Conservation (phyloP, 1,284 basidiomycete genomes). For the Coniferiporia weirii region DNA sequence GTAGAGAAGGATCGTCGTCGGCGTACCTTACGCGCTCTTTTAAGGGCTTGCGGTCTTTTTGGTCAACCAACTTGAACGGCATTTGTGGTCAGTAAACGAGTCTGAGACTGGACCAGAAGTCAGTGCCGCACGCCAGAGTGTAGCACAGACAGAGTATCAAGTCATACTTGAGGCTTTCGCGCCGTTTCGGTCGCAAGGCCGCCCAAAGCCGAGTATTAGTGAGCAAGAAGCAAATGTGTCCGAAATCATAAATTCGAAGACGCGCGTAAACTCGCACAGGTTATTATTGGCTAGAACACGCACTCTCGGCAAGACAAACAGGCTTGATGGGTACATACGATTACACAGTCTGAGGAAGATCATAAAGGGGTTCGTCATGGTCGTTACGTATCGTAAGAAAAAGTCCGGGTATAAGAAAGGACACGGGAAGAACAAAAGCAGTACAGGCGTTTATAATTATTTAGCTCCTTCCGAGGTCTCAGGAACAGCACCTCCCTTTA, state of each 20-base stretch:
- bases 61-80: background rate
- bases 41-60: background rate
- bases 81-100: background rate
- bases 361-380: too few relatives aligned
- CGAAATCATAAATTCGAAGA: background rate
- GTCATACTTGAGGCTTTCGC: too few relatives aligned
- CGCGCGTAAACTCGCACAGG: background rate
- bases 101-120: background rate
- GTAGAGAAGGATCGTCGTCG: background rate
- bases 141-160: too few relatives aligned
- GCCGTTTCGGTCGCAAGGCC: background rate
- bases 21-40: slow-evolving; percentile 3
- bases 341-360: too few relatives aligned
- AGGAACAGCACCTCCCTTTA: background rate
- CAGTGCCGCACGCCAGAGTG: too few relatives aligned
- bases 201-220: background rate
- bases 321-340: too few relatives aligned
- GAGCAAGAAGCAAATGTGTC: background rate
- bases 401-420: background rate
- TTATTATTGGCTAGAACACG: background rate
- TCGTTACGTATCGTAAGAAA: too few relatives aligned
- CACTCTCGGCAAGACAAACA: too few relatives aligned
- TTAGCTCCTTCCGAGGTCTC: background rate
- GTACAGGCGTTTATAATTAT: background rate
- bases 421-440: background rate